These are phyloP conservation scores for Ustilago trichophora DNA, from an alignment of 1,284 basidiomycete genomes.

Conservation along the genomic window DNA sequence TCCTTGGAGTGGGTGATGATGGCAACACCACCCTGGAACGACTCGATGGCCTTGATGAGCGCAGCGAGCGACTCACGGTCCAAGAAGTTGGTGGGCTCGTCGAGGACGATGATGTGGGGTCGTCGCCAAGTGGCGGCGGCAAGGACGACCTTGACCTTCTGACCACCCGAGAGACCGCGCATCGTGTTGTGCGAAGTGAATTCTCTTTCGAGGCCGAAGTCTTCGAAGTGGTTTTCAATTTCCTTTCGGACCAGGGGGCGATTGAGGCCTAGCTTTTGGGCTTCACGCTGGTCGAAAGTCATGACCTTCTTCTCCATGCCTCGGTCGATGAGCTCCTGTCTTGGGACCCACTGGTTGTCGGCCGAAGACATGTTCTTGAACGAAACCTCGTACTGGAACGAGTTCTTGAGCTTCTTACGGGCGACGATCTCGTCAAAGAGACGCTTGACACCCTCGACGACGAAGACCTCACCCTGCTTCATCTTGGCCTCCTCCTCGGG, in stretches of 20 bases:
- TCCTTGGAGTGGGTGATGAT: slow-evolving; percentile 66
- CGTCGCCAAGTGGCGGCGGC: slow-evolving; percentile 65
- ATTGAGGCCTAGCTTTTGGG: slow-evolving; percentile 64
- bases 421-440: slow-evolving; percentile 64
- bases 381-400: slow-evolving; percentile 66
- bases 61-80: slow-evolving; percentile 67
- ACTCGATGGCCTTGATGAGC: slow-evolving; percentile 65
- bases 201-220: slow-evolving; percentile 66
- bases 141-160: slow-evolving; percentile 67
- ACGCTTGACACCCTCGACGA: slow-evolving; percentile 66
- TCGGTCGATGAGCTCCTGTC: slow-evolving; percentile 63
- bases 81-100: slow-evolving; percentile 67
- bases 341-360: slow-evolving; percentile 65
- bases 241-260: slow-evolving; percentile 65
- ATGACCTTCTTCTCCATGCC: slow-evolving; percentile 65
- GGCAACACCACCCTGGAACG: slow-evolving; percentile 65
- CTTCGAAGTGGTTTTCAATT: slow-evolving; percentile 66
- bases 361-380: slow-evolving; percentile 67
- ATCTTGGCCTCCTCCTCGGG: slow-evolving; percentile 59
- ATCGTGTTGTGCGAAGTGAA: slow-evolving; percentile 67
- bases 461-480: slow-evolving; percentile 66
- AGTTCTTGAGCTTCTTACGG: slow-evolving; percentile 67
- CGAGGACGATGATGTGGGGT: slow-evolving; percentile 66
- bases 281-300: slow-evolving; percentile 62
- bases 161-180: slow-evolving; percentile 67